These are phyloP conservation scores for Mychonastes homosphaera DNA, from an alignment of 139 green algal genomes.

Conservation along the genomic window DNA sequence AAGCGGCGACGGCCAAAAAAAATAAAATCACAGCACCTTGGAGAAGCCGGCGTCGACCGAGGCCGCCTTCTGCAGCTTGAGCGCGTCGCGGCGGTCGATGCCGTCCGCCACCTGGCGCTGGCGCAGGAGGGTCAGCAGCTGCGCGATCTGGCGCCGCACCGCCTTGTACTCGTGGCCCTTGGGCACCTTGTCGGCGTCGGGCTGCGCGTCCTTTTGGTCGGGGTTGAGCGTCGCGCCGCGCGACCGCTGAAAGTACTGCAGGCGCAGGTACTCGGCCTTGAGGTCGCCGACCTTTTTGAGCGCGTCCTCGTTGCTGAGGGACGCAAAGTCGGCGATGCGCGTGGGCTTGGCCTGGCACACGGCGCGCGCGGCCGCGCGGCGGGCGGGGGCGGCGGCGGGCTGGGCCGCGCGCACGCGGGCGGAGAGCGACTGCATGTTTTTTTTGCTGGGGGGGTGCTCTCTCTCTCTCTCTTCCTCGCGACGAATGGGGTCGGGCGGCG, in stretches of 20 bases:
- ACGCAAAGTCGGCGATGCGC: conserved; percentile 26
- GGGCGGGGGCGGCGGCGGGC: too few species aligned
- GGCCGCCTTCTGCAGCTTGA: conserved; percentile 28
- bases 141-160: conserved; percentile 29
- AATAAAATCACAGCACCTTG: too few species aligned
- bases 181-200: conserved; percentile 31
- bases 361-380: too few species aligned
- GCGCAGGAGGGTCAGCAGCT: conserved; percentile 37
- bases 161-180: conserved; percentile 39
- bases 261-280: conserved; percentile 32
- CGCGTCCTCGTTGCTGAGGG: conserved; percentile 31
- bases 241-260: conserved; percentile 32
- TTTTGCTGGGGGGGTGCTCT: too few species aligned
- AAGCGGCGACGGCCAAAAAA: too few species aligned
- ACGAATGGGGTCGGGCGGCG: too few species aligned
- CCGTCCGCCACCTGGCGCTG: conserved; percentile 34
- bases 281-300: conserved; percentile 25
- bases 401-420: too few species aligned
- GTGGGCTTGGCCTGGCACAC: conserved; percentile 23
- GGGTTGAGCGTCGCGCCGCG: conserved; percentile 24
- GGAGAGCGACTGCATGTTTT: too few species aligned
- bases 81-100: conserved; percentile 19
- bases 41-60: conserved; percentile 22
- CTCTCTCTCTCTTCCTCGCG: too few species aligned
- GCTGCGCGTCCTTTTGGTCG: conserved; percentile 19